Conservation (phyloP, 169 alveolate genomes). For the Plasmodium yoelii region DNA sequence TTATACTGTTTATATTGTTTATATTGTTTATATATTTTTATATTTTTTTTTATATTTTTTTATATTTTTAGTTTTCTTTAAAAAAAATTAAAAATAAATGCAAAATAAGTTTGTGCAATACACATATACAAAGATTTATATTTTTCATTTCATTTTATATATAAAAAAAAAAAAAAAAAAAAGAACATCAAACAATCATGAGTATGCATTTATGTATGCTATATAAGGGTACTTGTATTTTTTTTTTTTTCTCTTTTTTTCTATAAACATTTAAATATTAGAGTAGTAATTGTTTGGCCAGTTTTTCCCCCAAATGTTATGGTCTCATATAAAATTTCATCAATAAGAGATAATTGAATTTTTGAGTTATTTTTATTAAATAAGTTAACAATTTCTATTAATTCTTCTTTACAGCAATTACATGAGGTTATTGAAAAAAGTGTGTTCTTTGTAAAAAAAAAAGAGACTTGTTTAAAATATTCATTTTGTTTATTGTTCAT, state of each 20-base stretch:
- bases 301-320: conserved; percentile 44
- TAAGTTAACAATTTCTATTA: conserved; percentile 36
- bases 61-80: no score
- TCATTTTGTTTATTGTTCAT: conserved; percentile 76
- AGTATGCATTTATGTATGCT: background rate
- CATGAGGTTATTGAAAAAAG: conserved; percentile 78
- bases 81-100: no score
- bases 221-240: background rate
- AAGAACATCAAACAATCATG: no score
- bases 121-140: no score
- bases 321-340: conserved; percentile 57
- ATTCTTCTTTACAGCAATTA: conserved; percentile 82
- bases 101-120: no score
- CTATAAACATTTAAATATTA: conserved; percentile 31
- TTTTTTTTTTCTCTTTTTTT: background rate
- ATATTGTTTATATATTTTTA: no score
- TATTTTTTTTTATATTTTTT: no score
- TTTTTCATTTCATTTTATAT: no score
- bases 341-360: conserved; percentile 15
- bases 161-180: no score
- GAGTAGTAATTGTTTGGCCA: conserved; percentile 50
- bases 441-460: conserved; percentile 71
- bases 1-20: no score
- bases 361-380: conserved; percentile 21
- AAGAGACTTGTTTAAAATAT: conserved; percentile 67